phyloP scores from a whole-genome alignment of 1,284 basidiomycete species.

The Ceratobasidium sp. region DNA sequence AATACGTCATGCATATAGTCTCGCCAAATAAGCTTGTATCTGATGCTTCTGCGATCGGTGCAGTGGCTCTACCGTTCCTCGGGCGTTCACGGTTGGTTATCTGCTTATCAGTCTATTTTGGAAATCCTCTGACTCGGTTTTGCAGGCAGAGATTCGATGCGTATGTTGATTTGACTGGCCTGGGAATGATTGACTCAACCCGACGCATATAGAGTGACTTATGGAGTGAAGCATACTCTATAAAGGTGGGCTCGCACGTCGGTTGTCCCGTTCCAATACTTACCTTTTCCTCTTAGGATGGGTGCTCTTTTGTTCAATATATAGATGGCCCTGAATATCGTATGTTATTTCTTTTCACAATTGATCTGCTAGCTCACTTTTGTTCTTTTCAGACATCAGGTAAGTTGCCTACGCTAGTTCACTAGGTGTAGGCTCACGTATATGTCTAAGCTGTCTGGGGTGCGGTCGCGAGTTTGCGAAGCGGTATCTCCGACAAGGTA shows the following conservation, averaged over 20 bases:
- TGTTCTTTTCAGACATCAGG: slow-evolving; percentile 17
- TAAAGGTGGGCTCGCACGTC: slow-evolving; percentile 9
- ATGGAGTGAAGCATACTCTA: slow-evolving; percentile 36
- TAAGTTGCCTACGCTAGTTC: neutral
- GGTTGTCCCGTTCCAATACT: neutral
- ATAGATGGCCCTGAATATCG: slow-evolving; percentile 34
- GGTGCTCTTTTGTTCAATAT: slow-evolving; percentile 39
- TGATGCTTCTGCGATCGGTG: slow-evolving; percentile 40
- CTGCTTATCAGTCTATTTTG: neutral
- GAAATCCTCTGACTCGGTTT: neutral
- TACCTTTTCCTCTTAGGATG: neutral
- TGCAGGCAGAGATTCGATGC: slow-evolving; percentile 34
- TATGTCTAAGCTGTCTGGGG: slow-evolving; percentile 26
- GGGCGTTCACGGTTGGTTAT: slow-evolving; percentile 35
- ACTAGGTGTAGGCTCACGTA: neutral
- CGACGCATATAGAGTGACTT: slow-evolving; percentile 27
- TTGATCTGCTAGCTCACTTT: neutral
- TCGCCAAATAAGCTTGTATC: slow-evolving; percentile 35
- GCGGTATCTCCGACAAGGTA: slow-evolving; percentile 36
- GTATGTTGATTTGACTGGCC: neutral
- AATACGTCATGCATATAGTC: slow-evolving; percentile 26
- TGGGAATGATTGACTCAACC: neutral
- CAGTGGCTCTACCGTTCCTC: slow-evolving; percentile 34
- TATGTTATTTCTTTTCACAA: neutral
- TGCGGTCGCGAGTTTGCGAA: slow-evolving; percentile 37